A percentile compares a stretch with the other conserved stretches of the same genome.
phyloP scores from a whole-genome alignment of 2,329 filamentous ascomycete species.

The Tolypocladium paradoxum region DNA sequence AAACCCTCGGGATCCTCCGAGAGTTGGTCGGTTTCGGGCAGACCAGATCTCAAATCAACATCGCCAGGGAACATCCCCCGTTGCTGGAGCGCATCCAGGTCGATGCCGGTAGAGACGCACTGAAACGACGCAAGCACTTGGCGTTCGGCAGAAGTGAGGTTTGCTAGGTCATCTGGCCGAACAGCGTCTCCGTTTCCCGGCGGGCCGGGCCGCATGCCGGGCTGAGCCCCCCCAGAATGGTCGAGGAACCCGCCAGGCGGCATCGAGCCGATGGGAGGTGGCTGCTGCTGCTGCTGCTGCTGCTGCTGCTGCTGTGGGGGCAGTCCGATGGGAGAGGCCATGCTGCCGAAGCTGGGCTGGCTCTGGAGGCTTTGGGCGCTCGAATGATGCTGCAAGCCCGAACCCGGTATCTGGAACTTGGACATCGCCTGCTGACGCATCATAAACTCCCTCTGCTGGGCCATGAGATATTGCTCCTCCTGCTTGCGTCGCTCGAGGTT shows the following conservation, averaged over 20 bases:
- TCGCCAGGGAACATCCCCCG: slow-evolving; percentile 25
- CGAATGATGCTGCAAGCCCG: slow-evolving; percentile 74
- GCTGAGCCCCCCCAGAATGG: slow-evolving; percentile 24
- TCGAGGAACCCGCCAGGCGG: slow-evolving; percentile 66
- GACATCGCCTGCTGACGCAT: slow-evolving; percentile 73
- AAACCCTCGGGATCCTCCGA: slow-evolving; percentile 47
- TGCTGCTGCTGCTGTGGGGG: slow-evolving; percentile 29
- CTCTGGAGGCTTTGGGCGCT: slow-evolving; percentile 94
- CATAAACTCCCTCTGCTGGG: slow-evolving; percentile 86
- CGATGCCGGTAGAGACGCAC: slow-evolving; percentile 1
- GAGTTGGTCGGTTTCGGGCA: slow-evolving; percentile 40
- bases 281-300: slow-evolving; percentile 4
- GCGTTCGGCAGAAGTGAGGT: slow-evolving; percentile 44
- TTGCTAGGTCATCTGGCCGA: slow-evolving; percentile 65
- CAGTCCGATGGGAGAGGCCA: slow-evolving; percentile 70
- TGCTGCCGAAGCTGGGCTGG: slow-evolving; percentile 92
- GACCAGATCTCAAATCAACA: slow-evolving; percentile 28
- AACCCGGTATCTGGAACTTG: slow-evolving; percentile 53
- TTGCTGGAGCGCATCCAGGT: slow-evolving; percentile 2
- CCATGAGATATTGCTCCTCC: slow-evolving; percentile 95
- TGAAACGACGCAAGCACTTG: slow-evolving; percentile 36
- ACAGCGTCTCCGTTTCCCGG: slow-evolving; percentile 37
- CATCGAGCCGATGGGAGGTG: slow-evolving; percentile 32
- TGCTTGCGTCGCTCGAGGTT: slow-evolving; percentile 93
- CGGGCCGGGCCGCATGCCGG: slow-evolving; percentile 10